Percentiles rank a stretch among this genome's conserved stretches.
phyloP scores from a whole-genome alignment of 2,329 filamentous ascomycete genomes.

The Fusarium sp. region DNA sequence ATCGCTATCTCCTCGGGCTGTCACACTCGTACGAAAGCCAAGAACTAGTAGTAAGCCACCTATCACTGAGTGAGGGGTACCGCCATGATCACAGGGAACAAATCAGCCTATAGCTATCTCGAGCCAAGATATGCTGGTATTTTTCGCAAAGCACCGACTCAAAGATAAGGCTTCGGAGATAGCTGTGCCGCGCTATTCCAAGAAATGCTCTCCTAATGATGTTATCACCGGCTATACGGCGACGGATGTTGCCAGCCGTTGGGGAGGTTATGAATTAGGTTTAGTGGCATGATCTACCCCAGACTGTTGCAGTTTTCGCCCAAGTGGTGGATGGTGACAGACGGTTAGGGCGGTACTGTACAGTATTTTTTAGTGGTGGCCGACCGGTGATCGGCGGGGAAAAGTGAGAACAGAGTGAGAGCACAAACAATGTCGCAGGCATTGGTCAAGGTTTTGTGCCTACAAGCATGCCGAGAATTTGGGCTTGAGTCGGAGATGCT shows the following conservation, averaged over 20 bases:
- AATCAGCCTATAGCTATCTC: background rate
- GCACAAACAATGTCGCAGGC: no score
- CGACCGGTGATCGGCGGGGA: background rate
- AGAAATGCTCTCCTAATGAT: background rate
- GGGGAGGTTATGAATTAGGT: background rate
- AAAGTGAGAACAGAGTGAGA: background rate
- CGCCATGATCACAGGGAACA: conserved; percentile 11
- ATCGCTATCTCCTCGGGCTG: background rate
- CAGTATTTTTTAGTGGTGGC: background rate
- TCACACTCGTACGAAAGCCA: conserved; percentile 10
- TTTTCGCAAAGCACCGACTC: background rate
- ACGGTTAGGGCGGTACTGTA: background rate
- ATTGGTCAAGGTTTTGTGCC: background rate
- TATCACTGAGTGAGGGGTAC: conserved; percentile 16
- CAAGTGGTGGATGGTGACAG: background rate
- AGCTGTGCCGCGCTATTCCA: background rate
- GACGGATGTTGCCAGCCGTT: background rate
- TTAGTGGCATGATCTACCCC: conserved; percentile 3
- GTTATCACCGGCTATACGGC: conserved; percentile 1
- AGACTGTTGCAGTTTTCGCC: background rate
- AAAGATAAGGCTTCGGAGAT: conserved; percentile 12
- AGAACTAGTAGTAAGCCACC: conserved; percentile 25
- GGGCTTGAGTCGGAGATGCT: background rate
- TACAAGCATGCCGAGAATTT: background rate
- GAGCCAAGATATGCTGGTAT: conserved; percentile 4